A percentile compares a stretch with the other conserved stretches of the same genome.
Conservation (phyloP, 164 flowering plant species). For the Sextonia rubra region DNA sequence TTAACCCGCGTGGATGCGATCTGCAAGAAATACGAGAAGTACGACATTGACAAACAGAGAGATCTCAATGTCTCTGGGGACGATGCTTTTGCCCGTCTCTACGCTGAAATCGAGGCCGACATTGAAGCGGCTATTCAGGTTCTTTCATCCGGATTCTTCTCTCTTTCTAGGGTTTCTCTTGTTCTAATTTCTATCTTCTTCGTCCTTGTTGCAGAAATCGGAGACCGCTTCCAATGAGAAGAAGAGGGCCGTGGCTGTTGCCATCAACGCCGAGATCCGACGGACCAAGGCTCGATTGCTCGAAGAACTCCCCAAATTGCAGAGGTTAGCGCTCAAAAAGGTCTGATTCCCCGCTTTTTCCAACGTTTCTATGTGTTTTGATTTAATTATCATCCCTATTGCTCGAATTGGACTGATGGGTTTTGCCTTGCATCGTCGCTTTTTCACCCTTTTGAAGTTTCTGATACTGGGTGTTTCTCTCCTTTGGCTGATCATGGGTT, state of each 20-base stretch:
- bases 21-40: conserved; percentile 82
- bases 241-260: conserved; percentile 75
- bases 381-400: no score
- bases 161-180: not conserved
- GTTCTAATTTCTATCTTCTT: not conserved
- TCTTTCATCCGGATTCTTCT: not conserved
- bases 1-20: conserved; percentile 73
- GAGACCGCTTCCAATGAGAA: conserved; percentile 64
- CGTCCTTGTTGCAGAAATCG: conserved; percentile 50
- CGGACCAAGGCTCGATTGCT: conserved; percentile 78
- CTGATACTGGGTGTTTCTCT: no score
- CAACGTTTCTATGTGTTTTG: no score
- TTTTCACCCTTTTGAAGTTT: no score
- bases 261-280: conserved; percentile 92
- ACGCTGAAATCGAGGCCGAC: conserved; percentile 60
- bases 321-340: conserved; percentile 76
- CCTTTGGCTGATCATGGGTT: no score
- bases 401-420: no score
- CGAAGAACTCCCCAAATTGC: conserved; percentile 85
- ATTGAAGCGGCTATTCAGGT: conserved; percentile 75
- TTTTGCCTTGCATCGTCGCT: no score
- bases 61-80: conserved; percentile 63
- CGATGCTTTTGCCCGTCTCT: conserved; percentile 87
- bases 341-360: conserved; percentile 19
- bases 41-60: conserved; percentile 80